Evolutionary conservation across 2,329 filamentous ascomycete genomes (phyloP).

Genomic region (Fonsecaea erecta): DNA sequence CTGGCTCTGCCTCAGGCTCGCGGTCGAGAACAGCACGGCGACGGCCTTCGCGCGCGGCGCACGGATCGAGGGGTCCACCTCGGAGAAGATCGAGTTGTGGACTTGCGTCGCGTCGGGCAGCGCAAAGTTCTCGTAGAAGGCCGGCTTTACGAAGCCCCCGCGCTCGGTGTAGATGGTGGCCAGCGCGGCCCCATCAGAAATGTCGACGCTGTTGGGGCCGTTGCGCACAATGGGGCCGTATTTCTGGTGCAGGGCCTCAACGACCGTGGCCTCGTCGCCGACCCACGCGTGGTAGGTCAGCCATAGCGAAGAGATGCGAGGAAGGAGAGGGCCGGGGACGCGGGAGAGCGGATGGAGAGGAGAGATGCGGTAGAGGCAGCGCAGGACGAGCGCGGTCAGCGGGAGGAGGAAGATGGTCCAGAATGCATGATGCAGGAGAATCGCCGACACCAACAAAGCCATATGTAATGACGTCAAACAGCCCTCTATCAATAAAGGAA

Average conservation of each 20-base stretch:
- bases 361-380: slow-evolving; percentile 43
- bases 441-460: slow-evolving; percentile 25
- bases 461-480: slow-evolving; percentile 6
- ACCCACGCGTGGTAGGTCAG: slow-evolving; percentile 43
- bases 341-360: slow-evolving; percentile 47
- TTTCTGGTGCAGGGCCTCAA: slow-evolving; percentile 41
- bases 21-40: slow-evolving; percentile 55
- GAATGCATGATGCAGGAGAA: slow-evolving; percentile 20
- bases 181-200: slow-evolving; percentile 53
- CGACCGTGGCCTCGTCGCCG: slow-evolving; percentile 42
- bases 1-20: slow-evolving; percentile 48
- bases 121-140: slow-evolving; percentile 61
- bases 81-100: slow-evolving; percentile 58
- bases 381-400: slow-evolving; percentile 22
- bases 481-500: background rate
- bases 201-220: slow-evolving; percentile 48
- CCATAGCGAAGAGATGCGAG: slow-evolving; percentile 43
- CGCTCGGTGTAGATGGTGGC: slow-evolving; percentile 57
- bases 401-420: slow-evolving; percentile 25
- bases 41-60: slow-evolving; percentile 57
- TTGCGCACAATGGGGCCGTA: slow-evolving; percentile 47
- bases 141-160: slow-evolving; percentile 60
- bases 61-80: slow-evolving; percentile 46
- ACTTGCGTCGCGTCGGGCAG: slow-evolving; percentile 51
- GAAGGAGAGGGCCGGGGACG: slow-evolving; percentile 47